Percentiles rank a stretch among this genome's conserved stretches.
phyloP scores from a whole-genome alignment of 495 filamentous ascomycete genomes.

The Thozetella sp. region DNA sequence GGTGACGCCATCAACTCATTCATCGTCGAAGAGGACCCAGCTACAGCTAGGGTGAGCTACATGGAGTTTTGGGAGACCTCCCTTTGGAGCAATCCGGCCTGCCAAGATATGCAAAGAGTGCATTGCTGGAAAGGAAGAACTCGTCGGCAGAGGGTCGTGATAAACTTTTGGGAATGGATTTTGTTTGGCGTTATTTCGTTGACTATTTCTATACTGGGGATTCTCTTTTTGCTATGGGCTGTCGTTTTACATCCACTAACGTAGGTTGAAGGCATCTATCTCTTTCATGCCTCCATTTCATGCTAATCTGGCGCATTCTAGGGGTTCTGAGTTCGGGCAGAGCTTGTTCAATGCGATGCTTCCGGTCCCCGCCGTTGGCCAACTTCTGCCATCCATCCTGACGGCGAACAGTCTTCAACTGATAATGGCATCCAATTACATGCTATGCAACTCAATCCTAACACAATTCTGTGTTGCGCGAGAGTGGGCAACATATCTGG shows the following conservation, averaged over 20 bases:
- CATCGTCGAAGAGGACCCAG: not conserved
- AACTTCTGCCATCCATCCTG: not conserved
- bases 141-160: not conserved
- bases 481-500: not conserved
- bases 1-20: not conserved
- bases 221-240: not conserved
- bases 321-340: not conserved
- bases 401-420: not conserved
- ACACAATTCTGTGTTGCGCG: not conserved
- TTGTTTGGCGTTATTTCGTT: not conserved
- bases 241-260: not conserved
- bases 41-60: not conserved
- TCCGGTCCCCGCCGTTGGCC: not conserved
- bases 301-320: not conserved
- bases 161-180: not conserved
- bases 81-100: not conserved
- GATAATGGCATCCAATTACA: not conserved
- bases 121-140: not conserved
- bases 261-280: not conserved
- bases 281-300: not conserved
- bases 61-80: not conserved
- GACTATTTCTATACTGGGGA: not conserved
- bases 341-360: not conserved
- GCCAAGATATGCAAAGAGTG: not conserved
- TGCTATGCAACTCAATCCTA: not conserved